A percentile compares a stretch with the other conserved stretches of the same genome.
phyloP scores from a whole-genome alignment of 2,329 filamentous ascomycete genomes.

The Coleophoma crateriformis region DNA sequence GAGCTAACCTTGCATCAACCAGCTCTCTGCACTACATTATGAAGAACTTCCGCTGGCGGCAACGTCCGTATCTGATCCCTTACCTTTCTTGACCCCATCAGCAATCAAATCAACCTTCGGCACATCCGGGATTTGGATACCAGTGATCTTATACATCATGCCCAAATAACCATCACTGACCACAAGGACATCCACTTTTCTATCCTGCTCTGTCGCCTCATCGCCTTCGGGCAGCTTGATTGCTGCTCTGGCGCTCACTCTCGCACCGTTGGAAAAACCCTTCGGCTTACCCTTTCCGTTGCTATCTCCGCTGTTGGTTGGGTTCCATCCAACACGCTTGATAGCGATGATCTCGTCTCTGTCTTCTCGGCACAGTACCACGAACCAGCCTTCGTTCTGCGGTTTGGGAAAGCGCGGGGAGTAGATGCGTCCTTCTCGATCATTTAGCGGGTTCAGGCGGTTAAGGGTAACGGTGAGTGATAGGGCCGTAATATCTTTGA shows the following conservation, averaged over 20 bases:
- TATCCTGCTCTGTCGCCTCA: slow-evolving; percentile 27
- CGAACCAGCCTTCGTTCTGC: slow-evolving; percentile 91
- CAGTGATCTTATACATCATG: slow-evolving; percentile 42
- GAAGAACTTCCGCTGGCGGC: too few relatives aligned
- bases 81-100: slow-evolving; percentile 9
- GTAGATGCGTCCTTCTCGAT: slow-evolving; percentile 69
- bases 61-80: not conserved
- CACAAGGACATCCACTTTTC: slow-evolving; percentile 67
- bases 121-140: slow-evolving; percentile 23
- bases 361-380: slow-evolving; percentile 63
- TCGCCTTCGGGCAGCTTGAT: slow-evolving; percentile 50
- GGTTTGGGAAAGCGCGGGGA: slow-evolving; percentile 90
- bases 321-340: slow-evolving; percentile 75
- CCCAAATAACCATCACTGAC: slow-evolving; percentile 86
- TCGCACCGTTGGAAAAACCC: slow-evolving; percentile 34
- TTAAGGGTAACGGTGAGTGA: slow-evolving; percentile 59
- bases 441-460: slow-evolving; percentile 60
- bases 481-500: slow-evolving; percentile 55
- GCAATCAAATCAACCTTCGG: slow-evolving; percentile 2
- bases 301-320: slow-evolving; percentile 16
- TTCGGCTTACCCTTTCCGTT: slow-evolving; percentile 14
- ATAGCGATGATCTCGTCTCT: slow-evolving; percentile 77
- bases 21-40: too few relatives aligned
- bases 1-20: too few relatives aligned
- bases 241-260: slow-evolving; percentile 46